These are phyloP conservation scores for Groenewaldozyma salmanticensis DNA, from an alignment of 805 yeast species.

Conservation along the genomic window DNA sequence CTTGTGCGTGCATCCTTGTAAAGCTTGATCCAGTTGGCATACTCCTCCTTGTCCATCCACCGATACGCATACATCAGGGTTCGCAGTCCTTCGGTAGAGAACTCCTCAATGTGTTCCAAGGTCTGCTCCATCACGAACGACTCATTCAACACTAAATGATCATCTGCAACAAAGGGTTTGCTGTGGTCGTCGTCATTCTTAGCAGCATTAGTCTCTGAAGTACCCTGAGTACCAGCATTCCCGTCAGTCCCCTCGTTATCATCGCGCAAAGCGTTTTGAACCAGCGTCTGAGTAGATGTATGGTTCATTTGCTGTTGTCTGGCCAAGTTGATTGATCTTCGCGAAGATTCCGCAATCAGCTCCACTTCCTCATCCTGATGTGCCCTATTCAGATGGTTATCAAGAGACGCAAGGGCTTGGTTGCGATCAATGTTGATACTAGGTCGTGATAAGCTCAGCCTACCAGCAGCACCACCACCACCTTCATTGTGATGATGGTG, in stretches of 20 bases:
- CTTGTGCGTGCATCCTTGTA: constrained; percentile 74
- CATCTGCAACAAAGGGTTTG: constrained; percentile 29
- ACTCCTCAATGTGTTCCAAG: constrained; percentile 82
- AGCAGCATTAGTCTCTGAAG: not conserved
- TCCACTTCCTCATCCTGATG: constrained; percentile 22
- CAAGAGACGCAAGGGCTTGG: constrained; percentile 21
- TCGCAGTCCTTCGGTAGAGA: constrained; percentile 89
- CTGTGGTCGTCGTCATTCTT: not conserved
- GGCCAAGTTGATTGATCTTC: constrained; percentile 18
- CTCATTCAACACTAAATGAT: constrained; percentile 55
- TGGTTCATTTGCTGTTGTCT: constrained; percentile 20
- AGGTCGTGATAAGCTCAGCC: constrained; percentile 16
- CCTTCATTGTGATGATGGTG: constrained; percentile 3
- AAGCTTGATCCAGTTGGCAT: constrained; percentile 53
- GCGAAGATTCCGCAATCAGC: constrained; percentile 21
- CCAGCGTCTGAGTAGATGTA: constrained; percentile 1
- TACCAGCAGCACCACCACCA: constrained; percentile 7
- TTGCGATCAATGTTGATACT: constrained; percentile 21
- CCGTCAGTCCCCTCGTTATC: not conserved
- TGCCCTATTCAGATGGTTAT: constrained; percentile 18
- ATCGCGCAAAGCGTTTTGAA: constrained; percentile 4
- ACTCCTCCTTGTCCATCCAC: constrained; percentile 53
- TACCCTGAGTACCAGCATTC: not conserved
- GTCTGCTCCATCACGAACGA: constrained; percentile 75
- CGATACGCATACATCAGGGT: constrained; percentile 77